phyloP scores from a whole-genome alignment of 2,329 filamentous ascomycete genomes.

The Trichoderma sp. region DNA sequence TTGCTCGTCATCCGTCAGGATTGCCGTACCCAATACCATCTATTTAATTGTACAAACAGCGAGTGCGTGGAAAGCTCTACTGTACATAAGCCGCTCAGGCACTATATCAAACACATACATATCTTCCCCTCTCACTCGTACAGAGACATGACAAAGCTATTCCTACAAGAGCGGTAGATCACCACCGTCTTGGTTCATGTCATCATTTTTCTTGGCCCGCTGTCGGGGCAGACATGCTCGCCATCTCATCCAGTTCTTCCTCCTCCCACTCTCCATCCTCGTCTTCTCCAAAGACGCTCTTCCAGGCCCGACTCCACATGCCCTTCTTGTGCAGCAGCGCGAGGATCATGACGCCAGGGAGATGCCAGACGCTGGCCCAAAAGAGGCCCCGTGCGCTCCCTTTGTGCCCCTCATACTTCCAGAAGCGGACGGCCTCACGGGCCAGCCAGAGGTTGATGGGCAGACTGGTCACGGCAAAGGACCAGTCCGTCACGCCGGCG shows the following conservation, averaged over 20 bases:
- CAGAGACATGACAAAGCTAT: slow-evolving; percentile 12
- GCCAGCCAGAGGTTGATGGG: slow-evolving; percentile 86
- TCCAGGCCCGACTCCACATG: slow-evolving; percentile 82
- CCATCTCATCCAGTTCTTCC: slow-evolving; percentile 53
- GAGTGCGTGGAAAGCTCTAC: slow-evolving; percentile 9
- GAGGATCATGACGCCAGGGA: slow-evolving; percentile 85
- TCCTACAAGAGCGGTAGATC: slow-evolving; percentile 7
- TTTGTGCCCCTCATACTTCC: slow-evolving; percentile 73
- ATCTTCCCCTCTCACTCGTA: background rate
- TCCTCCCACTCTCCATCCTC: slow-evolving; percentile 58
- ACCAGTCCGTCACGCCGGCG: slow-evolving; percentile 79
- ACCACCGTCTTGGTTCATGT: slow-evolving; percentile 30
- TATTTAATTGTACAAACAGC: slow-evolving; percentile 27
- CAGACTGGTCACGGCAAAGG: slow-evolving; percentile 77
- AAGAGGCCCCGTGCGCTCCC: slow-evolving; percentile 84
- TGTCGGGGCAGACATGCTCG: slow-evolving; percentile 40
- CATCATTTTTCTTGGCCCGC: slow-evolving; percentile 33
- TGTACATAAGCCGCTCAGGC: slow-evolving; percentile 21
- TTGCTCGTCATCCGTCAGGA: slow-evolving; percentile 8
- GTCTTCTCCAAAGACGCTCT: slow-evolving; percentile 61
- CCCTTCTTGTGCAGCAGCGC: slow-evolving; percentile 94
- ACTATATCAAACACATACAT: slow-evolving; percentile 9
- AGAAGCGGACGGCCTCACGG: slow-evolving; percentile 79
- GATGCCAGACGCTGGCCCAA: slow-evolving; percentile 97
- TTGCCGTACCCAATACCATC: slow-evolving; percentile 14